Conservation (phyloP, 176 grass and related monocot genomes). For the Rhynchospora tenuis region DNA sequence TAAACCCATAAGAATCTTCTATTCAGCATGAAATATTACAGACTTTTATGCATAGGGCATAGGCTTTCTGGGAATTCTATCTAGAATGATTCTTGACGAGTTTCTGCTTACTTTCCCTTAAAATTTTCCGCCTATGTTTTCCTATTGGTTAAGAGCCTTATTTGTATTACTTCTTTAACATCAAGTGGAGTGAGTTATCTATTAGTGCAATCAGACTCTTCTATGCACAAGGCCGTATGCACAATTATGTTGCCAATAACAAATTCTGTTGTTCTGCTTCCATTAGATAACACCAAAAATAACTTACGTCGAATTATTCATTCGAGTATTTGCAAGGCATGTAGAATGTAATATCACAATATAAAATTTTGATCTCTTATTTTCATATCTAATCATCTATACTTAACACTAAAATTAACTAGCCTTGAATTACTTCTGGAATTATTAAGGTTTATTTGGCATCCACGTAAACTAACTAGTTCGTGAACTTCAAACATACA, state of each 20-base stretch:
- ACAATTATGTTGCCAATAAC: neutral
- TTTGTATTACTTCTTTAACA: neutral
- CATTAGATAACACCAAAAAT: too few species aligned
- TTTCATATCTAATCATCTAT: neutral
- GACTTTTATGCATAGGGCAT: neutral
- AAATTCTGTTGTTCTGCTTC: neutral
- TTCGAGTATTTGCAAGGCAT: too few species aligned
- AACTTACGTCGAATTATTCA: neutral
- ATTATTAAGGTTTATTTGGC: too few species aligned
- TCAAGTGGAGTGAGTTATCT: neutral
- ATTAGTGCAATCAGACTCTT: neutral
- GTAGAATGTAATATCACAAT: too few species aligned
- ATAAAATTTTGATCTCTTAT: too few species aligned
- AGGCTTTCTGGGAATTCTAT: neutral
- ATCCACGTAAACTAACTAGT: too few species aligned
- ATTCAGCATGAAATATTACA: neutral
- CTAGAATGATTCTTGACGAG: neutral
- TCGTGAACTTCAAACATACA: too few species aligned
- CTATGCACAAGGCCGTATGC: neutral
- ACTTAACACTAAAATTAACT: neutral
- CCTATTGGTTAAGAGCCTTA: slow-evolving; percentile 9
- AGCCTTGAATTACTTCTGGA: neutral
- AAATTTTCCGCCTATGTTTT: slow-evolving; percentile 19
- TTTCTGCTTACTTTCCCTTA: neutral
- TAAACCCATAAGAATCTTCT: neutral